Evolutionary conservation across 2,329 filamentous ascomycete genomes (phyloP).

Genomic region (Cytospora piceicola): DNA sequence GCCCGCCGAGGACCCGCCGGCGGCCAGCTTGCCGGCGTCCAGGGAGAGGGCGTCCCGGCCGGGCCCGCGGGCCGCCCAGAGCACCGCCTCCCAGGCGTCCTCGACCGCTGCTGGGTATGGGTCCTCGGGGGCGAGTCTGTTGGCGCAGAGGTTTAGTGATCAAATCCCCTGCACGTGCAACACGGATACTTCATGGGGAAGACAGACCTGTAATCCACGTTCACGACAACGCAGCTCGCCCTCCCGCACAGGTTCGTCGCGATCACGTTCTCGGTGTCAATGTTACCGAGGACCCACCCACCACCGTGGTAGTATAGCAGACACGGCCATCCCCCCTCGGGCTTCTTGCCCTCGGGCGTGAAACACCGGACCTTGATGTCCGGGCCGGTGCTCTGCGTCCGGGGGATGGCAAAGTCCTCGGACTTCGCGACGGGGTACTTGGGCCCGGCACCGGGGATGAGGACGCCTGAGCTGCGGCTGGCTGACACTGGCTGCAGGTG

Average conservation of each 20-base stretch:
- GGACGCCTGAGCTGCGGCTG: conserved; percentile 53
- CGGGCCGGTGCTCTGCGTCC: conserved; percentile 51
- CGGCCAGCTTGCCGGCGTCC: conserved; percentile 40
- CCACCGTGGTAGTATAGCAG: conserved; percentile 62
- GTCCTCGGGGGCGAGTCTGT: conserved; percentile 58
- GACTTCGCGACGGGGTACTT: conserved; percentile 51
- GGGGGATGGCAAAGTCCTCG: conserved; percentile 48
- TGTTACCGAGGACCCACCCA: conserved; percentile 62
- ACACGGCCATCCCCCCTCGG: conserved; percentile 56
- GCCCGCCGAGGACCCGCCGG: conserved; percentile 39
- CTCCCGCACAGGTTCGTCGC: conserved; percentile 57
- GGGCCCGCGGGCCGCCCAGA: conserved; percentile 45
- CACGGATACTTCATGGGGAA: no score
- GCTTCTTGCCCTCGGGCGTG: conserved; percentile 50
- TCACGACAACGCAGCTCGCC: conserved; percentile 56
- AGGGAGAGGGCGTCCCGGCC: conserved; percentile 42
- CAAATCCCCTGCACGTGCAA: background rate
- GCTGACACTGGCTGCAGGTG: conserved; percentile 57
- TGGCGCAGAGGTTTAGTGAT: background rate
- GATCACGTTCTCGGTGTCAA: conserved; percentile 61
- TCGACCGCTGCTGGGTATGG: conserved; percentile 61
- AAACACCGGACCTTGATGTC: conserved; percentile 54
- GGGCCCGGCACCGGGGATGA: conserved; percentile 57
- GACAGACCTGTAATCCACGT: conserved; percentile 57
- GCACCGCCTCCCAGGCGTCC: conserved; percentile 59